Evolutionary conservation across 306 rosid species (phyloP).

Genomic region (Rosa persica): DNA sequence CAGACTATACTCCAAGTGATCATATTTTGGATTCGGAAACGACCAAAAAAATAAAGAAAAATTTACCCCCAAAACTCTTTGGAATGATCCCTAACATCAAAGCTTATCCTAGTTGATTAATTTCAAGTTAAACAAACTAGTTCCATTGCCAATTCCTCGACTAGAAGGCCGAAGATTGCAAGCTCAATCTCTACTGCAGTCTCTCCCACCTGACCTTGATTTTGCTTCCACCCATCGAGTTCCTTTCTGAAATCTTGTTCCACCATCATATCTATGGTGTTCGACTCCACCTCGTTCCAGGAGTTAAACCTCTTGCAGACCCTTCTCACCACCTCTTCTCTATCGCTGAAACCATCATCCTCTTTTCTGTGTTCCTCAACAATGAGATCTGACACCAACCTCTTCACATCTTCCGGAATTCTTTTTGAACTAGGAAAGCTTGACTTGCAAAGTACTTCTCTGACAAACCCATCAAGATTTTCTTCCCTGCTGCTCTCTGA

Average conservation of each 20-base stretch:
- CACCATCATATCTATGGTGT: conserved; percentile 83
- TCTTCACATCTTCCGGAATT: conserved; percentile 47
- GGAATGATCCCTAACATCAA: conserved; percentile 16
- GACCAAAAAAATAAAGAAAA: conserved; percentile 7
- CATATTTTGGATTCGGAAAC: conserved; percentile 25
- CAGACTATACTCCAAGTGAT: conserved; percentile 48
- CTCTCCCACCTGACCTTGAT: conserved; percentile 41
- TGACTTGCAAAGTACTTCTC: conserved; percentile 40
- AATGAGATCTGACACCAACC: conserved; percentile 58
- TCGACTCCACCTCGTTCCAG: conserved; percentile 69
- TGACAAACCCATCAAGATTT: conserved; percentile 26
- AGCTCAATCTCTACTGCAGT: conserved; percentile 60
- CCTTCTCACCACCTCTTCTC: conserved; percentile 43
- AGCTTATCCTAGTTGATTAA: conserved; percentile 28
- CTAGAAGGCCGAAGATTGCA: conserved; percentile 53
- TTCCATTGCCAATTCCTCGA: conserved; percentile 70
- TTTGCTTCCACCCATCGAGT: conserved; percentile 55
- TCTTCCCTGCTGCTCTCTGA: conserved; percentile 27
- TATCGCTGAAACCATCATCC: conserved; percentile 15
- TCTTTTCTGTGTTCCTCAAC: conserved; percentile 57
- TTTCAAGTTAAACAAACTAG: conserved; percentile 39
- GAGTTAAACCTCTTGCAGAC: conserved; percentile 54
- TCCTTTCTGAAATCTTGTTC: conserved; percentile 65
- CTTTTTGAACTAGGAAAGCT: conserved; percentile 20
- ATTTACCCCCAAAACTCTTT: conserved; percentile 30